Evolutionary conservation across 1,139 yeast genomes (phyloP), one percentile per base, ranked within the genome.

Genomic region (Nakaseomyces nivariensis): DNA sequence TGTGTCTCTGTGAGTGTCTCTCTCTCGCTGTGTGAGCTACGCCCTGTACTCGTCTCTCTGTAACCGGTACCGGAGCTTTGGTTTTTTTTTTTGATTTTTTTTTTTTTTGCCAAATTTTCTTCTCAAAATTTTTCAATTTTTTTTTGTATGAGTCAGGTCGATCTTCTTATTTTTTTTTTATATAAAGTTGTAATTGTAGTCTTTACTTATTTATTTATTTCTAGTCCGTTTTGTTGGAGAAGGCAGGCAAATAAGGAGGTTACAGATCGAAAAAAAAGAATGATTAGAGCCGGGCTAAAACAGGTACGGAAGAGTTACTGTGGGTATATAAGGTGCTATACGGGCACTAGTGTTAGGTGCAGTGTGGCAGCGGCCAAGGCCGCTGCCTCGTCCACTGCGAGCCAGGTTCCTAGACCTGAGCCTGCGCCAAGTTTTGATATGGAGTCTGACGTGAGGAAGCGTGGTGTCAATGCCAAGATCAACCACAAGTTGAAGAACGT

Each of bases 351-450:
- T 31, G 37, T 33, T 33, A 33, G 36, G 36, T 33, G 13, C 13
- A 33, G n/a, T 33, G 36, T n/a, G 10, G 36, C 45, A 13, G 45
- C 45, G 24, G 34, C 45, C 10, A 13, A 11, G 27, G 34, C 37
- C 11, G 36, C 34, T 22, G 37, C 45, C 10, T 9, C 45, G 1
- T 4, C 25, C 31, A 11, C 42, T 8, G 42, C 42, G 5, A 51
- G 10, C 41, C 50, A 6, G 46, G 54, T 40, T 51, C 56, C 50
- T 8, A 61, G 79, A 54, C 78, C 79, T 7, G 67, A 64, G 40
- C 80, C 80, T n/a, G 76, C 80, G 34, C 80, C 80, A n/a, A 66
- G 73, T 49, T 73, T 73, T 59, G 69, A 72, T 59, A 58, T 62
- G 29, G 65, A 61, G 22, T 17, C 22, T 17, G 46, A 22, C 17